Evolutionary conservation across 441 rosid genomes (phyloP).

Genomic region (Metrosideros polymorpha): DNA sequence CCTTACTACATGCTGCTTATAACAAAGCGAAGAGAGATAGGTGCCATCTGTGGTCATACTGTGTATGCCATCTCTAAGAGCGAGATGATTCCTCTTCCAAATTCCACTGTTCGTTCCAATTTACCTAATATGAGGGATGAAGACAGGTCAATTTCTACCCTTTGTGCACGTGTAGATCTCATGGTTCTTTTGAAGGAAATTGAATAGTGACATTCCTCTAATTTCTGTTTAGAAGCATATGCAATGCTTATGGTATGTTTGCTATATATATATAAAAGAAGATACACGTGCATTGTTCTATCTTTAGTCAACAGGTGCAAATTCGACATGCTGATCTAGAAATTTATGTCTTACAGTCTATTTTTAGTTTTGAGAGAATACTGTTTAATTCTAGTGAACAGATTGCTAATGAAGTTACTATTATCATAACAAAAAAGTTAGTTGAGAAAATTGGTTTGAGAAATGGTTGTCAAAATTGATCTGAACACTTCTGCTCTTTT

Average conservation of each 20-base stretch:
- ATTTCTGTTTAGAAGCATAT: neutral
- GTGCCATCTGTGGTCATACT: constrained; percentile 79
- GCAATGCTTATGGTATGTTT: neutral
- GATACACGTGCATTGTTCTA: neutral
- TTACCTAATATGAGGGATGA: constrained; percentile 45
- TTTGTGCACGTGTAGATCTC: constrained; percentile 8
- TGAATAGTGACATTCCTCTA: neutral
- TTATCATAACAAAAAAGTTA: neutral
- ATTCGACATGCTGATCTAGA: neutral
- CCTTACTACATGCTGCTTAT: constrained; percentile 95
- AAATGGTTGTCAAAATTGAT: neutral
- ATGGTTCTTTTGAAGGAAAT: neutral
- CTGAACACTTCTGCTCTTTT: neutral
- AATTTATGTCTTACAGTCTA: neutral
- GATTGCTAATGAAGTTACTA: neutral
- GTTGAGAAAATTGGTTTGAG: neutral
- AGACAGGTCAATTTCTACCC: constrained; percentile 47
- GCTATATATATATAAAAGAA: neutral
- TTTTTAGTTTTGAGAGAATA: neutral
- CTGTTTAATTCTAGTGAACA: neutral
- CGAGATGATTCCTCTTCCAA: constrained; percentile 70
- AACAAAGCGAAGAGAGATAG: constrained; percentile 79
- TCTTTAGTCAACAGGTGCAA: neutral
- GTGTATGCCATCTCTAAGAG: constrained; percentile 80
- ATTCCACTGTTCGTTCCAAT: constrained; percentile 36